A percentile compares a stretch with the other conserved stretches of the same genome.
Evolutionary conservation across 257 asterid species (phyloP).

Genomic region (Solanum boliviense): DNA sequence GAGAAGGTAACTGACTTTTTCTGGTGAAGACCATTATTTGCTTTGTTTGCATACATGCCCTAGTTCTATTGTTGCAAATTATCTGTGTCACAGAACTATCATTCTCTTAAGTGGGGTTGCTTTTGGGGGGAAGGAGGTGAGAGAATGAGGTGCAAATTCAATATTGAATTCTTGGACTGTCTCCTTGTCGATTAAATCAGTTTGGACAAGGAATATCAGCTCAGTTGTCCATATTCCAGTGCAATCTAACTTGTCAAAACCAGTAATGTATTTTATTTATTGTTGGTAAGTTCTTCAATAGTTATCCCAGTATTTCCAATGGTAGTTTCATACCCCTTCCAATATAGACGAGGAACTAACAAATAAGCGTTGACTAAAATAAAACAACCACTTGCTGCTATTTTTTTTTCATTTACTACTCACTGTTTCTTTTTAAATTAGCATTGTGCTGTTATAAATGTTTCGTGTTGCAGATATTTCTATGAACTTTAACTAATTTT

Average conservation of each 20-base stretch:
- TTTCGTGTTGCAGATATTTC: background rate
- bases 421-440: background rate
- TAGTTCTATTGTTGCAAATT: background rate
- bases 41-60: background rate
- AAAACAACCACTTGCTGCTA: background rate
- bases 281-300: background rate
- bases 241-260: background rate
- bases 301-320: background rate
- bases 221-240: background rate
- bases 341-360: background rate
- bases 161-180: background rate
- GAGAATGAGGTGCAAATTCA: background rate
- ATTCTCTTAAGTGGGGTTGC: background rate
- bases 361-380: background rate
- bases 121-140: background rate
- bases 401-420: background rate
- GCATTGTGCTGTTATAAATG: background rate
- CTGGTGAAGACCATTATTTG: background rate
- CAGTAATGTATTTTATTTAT: background rate
- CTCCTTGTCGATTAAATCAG: background rate
- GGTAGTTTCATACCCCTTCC: background rate
- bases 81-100: background rate
- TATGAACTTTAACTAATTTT: background rate
- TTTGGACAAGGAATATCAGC: background rate
- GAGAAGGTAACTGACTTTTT: slow-evolving; percentile 32